Evolutionary conservation across 108 stramenopile species (phyloP).

Genomic region (Pseudonitzschia pungens): DNA sequence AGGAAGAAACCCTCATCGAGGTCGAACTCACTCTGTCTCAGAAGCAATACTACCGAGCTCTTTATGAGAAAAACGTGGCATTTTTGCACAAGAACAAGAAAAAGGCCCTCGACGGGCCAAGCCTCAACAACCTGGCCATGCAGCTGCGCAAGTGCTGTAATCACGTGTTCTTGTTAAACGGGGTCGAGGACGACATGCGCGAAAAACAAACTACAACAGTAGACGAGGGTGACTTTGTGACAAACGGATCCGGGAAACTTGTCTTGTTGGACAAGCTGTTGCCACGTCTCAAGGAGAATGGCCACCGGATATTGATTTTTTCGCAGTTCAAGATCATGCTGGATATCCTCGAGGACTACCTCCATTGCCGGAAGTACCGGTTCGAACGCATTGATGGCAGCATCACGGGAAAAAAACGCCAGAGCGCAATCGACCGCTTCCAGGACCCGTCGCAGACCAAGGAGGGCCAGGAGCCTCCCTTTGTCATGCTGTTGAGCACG

Average conservation of each 20-base stretch:
- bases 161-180: slow-evolving; percentile 95
- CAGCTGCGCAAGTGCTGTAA: slow-evolving; percentile 97
- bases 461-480: slow-evolving; percentile 60
- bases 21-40: slow-evolving; percentile 95
- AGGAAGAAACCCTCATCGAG: slow-evolving; percentile 95
- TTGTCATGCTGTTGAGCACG: slow-evolving; percentile 96
- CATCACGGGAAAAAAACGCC: slow-evolving; percentile 89
- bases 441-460: slow-evolving; percentile 59
- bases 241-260: slow-evolving; percentile 90
- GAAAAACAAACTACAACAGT: slow-evolving; percentile 34
- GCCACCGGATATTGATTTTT: slow-evolving; percentile 95
- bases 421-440: slow-evolving; percentile 94
- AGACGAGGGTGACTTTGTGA: slow-evolving; percentile 63
- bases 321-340: slow-evolving; percentile 98
- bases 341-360: slow-evolving; percentile 96
- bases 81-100: slow-evolving; percentile 81
- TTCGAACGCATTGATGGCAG: slow-evolving; percentile 96
- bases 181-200: slow-evolving; percentile 79
- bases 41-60: slow-evolving; percentile 95
- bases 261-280: slow-evolving; percentile 96
- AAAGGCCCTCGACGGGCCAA: slow-evolving; percentile 87
- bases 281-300: slow-evolving; percentile 87
- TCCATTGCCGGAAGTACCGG: slow-evolving; percentile 57
- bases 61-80: slow-evolving; percentile 90
- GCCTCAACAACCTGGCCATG: slow-evolving; percentile 78